Base-by-base conservation (phyloP, 106 monocot genomes). In the Dendrobium huoshanense region DNA sequence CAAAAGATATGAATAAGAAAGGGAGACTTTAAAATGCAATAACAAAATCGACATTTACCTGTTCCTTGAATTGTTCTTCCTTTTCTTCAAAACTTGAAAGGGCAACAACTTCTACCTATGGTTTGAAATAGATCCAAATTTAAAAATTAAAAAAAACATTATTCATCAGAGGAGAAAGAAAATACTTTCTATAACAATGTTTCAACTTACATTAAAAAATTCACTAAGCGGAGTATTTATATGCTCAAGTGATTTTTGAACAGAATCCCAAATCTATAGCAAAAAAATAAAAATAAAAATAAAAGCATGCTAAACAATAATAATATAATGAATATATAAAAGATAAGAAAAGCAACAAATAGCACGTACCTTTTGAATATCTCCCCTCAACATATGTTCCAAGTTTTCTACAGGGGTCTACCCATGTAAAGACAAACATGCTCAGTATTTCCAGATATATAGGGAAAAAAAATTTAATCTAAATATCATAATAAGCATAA, bases 31-130 rank as follows among this genome's bases (percentile, higher is more conserved):
- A 16, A 67, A 67, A 27, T 25, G 67, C 58, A 20, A 58, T 58
- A 25, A 70, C 10, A 37, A 33, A 29, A 70, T 70, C 15, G 15
- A 27, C 27, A 19, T 5, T 5, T 76, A 96, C 97, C 91, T 98
- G 94, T 70, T 94, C 92, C 82, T 91, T 90, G 76, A 98, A 98
- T 78, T 86, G 89, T 33, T 98, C 94, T 83, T 94, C 97, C 87
- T 92, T 98, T 79, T 94, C 92, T 78, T 98, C 97, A 76, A 86
- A 98, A 86, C 92, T 98, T 74, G 94, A 88, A 77, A 98, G 89
- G 72, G 92, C 94, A 44, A 91, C 89, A 73, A 98, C 89, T 68
- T 94, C 89, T 29, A 98, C 92, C 94, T 97, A 75, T 4, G 59
- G 1, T 67, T 25, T 5, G 4, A 67, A 25, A 8, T 6, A 67